Evolutionary conservation across 768 basidiomycete genomes (phyloP).

Genomic region (Tricholoma saponaceum): DNA sequence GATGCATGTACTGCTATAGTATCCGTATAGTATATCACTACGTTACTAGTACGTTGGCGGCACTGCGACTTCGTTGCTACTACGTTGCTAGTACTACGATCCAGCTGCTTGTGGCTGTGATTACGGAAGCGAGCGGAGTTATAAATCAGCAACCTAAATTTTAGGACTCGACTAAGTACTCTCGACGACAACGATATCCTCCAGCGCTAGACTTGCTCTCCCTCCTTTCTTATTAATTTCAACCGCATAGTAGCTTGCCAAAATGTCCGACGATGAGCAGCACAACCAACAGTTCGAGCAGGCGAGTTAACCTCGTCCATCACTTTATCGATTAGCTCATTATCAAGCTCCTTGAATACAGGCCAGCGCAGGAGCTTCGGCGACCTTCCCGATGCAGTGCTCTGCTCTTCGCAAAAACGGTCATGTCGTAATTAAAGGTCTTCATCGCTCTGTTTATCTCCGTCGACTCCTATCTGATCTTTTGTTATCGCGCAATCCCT

Average conservation of each 20-base stretch:
- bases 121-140: constrained; percentile 22
- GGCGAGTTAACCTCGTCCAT: constrained; percentile 34
- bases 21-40: too few species aligned
- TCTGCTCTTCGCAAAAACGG: constrained; percentile 93
- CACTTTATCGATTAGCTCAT: constrained; percentile 13
- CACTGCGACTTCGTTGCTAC: too few species aligned
- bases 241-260: constrained; percentile 17
- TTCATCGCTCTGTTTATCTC: constrained; percentile 5
- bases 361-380: constrained; percentile 72
- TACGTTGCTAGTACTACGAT: too few species aligned
- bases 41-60: too few species aligned
- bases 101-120: constrained; percentile 3
- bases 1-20: constrained; percentile 68
- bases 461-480: background rate
- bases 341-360: constrained; percentile 23
- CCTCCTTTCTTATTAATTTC: constrained; percentile 19
- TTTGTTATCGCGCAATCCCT: constrained; percentile 6
- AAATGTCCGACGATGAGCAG: constrained; percentile 86
- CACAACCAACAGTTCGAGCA: constrained; percentile 88
- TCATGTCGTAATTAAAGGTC: constrained; percentile 94
- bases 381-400: constrained; percentile 88
- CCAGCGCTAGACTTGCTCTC: constrained; percentile 22
- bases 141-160: constrained; percentile 14
- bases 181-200: background rate
- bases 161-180: constrained; percentile 6